Evolutionary conservation across 1,284 basidiomycete species (phyloP).

Genomic region (Mycosarcoma mackinlayi): DNA sequence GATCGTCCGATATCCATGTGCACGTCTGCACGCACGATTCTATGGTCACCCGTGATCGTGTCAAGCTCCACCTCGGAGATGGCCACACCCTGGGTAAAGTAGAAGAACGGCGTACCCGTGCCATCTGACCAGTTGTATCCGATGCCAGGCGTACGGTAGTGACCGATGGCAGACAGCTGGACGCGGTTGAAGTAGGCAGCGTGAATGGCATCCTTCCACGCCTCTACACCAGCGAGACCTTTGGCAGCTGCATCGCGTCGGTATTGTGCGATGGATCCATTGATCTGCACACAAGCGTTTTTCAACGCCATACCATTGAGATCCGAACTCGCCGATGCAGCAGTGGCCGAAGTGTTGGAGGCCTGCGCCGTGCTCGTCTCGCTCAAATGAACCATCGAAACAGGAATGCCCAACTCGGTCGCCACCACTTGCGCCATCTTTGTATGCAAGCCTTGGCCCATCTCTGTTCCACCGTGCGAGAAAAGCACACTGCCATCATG

Average conservation of each 20-base stretch:
- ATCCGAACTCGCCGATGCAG: slow-evolving; percentile 53
- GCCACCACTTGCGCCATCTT: slow-evolving; percentile 69
- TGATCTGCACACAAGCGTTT: slow-evolving; percentile 69
- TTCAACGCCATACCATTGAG: slow-evolving; percentile 64
- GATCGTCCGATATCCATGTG: slow-evolving; percentile 68
- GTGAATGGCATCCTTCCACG: slow-evolving; percentile 60
- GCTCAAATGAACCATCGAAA: slow-evolving; percentile 59
- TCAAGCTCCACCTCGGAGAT: slow-evolving; percentile 69
- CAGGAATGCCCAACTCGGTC: slow-evolving; percentile 64
- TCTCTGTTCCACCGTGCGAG: slow-evolving; percentile 67
- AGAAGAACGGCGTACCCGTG: slow-evolving; percentile 62
- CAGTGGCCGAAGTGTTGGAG: slow-evolving; percentile 68
- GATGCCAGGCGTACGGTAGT: slow-evolving; percentile 67
- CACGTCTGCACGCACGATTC: slow-evolving; percentile 60
- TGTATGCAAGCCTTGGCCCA: slow-evolving; percentile 65
- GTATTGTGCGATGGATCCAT: slow-evolving; percentile 58
- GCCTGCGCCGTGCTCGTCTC: slow-evolving; percentile 66
- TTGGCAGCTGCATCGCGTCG: slow-evolving; percentile 34
- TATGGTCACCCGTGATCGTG: slow-evolving; percentile 66
- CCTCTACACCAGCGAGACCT: slow-evolving; percentile 36
- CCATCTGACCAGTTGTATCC: slow-evolving; percentile 67
- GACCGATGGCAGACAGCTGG: slow-evolving; percentile 66
- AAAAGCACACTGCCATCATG: slow-evolving; percentile 64
- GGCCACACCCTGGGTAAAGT: slow-evolving; percentile 65
- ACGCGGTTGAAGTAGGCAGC: slow-evolving; percentile 67